A percentile compares a stretch with the other conserved stretches of the same genome.
Evolutionary conservation across 2,329 filamentous ascomycete genomes (phyloP).

Genomic region (Cyphellophora europaea): DNA sequence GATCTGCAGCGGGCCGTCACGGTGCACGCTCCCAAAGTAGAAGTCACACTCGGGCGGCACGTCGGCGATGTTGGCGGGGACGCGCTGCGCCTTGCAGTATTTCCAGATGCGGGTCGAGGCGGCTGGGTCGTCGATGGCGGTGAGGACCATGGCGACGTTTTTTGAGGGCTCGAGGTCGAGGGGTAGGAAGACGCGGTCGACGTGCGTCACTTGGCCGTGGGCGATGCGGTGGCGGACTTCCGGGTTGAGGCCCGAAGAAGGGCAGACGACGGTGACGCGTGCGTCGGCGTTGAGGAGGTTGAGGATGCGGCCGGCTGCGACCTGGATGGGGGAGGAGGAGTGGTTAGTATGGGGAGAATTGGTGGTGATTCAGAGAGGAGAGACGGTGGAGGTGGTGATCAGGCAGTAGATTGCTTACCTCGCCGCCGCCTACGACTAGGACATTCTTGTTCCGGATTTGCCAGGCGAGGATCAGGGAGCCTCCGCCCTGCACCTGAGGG

Average conservation of each 20-base stretch:
- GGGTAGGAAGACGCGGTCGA: slow-evolving; percentile 76
- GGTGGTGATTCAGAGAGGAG: slow-evolving; percentile 1
- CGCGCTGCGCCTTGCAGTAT: slow-evolving; percentile 73
- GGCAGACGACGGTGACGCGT: slow-evolving; percentile 75
- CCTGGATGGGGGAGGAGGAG: no score
- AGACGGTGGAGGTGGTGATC: neutral
- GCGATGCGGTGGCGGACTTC: slow-evolving; percentile 79
- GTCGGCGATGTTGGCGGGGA: slow-evolving; percentile 92
- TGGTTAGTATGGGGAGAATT: slow-evolving; percentile 6
- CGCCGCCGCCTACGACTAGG: slow-evolving; percentile 88
- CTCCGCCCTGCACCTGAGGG: slow-evolving; percentile 77
- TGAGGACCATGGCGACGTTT: slow-evolving; percentile 71
- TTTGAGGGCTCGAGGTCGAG: slow-evolving; percentile 65
- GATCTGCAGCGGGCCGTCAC: slow-evolving; percentile 89
- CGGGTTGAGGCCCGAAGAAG: slow-evolving; percentile 68
- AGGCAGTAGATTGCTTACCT: slow-evolving; percentile 60
- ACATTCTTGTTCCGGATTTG: slow-evolving; percentile 83
- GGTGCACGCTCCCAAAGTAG: slow-evolving; percentile 93
- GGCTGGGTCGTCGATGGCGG: slow-evolving; percentile 84
- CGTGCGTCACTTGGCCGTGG: slow-evolving; percentile 64
- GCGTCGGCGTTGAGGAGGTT: slow-evolving; percentile 89
- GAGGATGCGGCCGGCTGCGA: slow-evolving; percentile 87
- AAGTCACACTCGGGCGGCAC: slow-evolving; percentile 97
- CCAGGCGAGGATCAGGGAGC: slow-evolving; percentile 91
- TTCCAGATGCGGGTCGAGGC: slow-evolving; percentile 91